Percentiles rank a stretch among this genome's conserved stretches.
These are phyloP conservation scores for Scheffersomyces amazonensis DNA, from an alignment of 805 yeast genomes.

Conservation along the genomic window DNA sequence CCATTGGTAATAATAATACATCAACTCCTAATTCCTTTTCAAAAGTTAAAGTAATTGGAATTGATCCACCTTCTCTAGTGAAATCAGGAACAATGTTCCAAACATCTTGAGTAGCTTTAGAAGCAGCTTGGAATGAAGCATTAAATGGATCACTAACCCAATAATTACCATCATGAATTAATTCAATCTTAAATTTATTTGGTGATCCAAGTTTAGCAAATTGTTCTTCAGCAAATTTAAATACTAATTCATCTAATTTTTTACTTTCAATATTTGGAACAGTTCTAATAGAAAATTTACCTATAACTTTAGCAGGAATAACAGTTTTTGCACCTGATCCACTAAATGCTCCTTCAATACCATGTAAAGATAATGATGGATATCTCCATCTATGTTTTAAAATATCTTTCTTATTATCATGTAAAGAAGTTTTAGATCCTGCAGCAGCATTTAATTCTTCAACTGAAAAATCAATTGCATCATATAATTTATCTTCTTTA, in stretches of 20 bases:
- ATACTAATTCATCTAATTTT: conserved; percentile 75
- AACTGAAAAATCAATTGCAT: conserved; percentile 79
- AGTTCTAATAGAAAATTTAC: conserved; percentile 95
- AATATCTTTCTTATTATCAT: conserved; percentile 75
- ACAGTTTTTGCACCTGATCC: conserved; percentile 98
- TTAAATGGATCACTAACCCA: conserved; percentile 96
- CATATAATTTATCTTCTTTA: conserved; percentile 75
- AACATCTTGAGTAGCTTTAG: conserved; percentile 88
- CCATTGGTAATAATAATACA: conserved; percentile 92
- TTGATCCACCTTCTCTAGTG: conserved; percentile 99
- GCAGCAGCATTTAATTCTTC: conserved; percentile 84
- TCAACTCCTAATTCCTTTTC: conserved; percentile 82
- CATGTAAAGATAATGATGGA: conserved; percentile 95
- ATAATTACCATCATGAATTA: conserved; percentile 93
- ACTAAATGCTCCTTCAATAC: conserved; percentile 95
- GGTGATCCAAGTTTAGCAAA: conserved; percentile 73
- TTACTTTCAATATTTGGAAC: conserved; percentile 89
- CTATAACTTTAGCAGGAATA: conserved; percentile 89
- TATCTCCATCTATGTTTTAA: conserved; percentile 98
- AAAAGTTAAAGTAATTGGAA: conserved; percentile 93
- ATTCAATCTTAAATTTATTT: conserved; percentile 67
- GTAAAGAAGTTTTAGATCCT: conserved; percentile 82
- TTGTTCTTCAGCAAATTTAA: conserved; percentile 61
- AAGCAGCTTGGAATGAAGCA: conserved; percentile 90
- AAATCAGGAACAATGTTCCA: conserved; percentile 95